Conservation (phyloP, 2,329 filamentous ascomycete genomes). For the Fusarium chaquense region DNA sequence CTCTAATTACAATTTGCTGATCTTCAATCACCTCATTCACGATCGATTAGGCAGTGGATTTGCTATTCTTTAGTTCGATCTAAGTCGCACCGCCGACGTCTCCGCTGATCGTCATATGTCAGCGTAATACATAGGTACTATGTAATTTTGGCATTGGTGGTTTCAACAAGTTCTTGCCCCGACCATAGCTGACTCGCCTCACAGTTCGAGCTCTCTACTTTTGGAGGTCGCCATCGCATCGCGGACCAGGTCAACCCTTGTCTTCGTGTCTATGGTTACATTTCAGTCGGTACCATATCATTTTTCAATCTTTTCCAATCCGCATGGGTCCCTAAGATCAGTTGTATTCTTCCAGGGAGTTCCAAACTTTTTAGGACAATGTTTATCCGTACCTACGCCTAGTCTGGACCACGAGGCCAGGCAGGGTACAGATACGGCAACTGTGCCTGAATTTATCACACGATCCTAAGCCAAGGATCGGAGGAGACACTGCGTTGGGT, state of each 20-base stretch:
- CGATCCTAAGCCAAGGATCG: constrained; percentile 14
- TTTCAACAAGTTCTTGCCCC: constrained; percentile 9
- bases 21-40: constrained; percentile 33
- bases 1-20: constrained; percentile 3
- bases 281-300: constrained; percentile 25
- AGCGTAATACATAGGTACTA: neutral
- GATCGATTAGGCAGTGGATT: constrained; percentile 32
- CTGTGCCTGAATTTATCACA: constrained; percentile 22
- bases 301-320: neutral
- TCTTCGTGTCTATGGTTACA: constrained; percentile 8
- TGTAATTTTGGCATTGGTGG: constrained; percentile 1
- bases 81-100: constrained; percentile 11
- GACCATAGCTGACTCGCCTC: constrained; percentile 28
- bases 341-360: constrained; percentile 20
- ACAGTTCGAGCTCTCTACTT: neutral
- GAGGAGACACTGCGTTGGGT: constrained; percentile 27
- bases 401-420: constrained; percentile 1
- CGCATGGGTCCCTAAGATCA: constrained; percentile 10
- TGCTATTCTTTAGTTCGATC: constrained; percentile 5
- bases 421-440: constrained; percentile 1
- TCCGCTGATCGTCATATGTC: constrained; percentile 30
- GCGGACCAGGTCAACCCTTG: neutral
- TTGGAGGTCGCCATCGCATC: neutral
- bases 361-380: constrained; percentile 8
- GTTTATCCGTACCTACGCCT: neutral